Evolutionary conservation across 257 asterid species (phyloP).

Genomic region (Cynanchum wilfordii): DNA sequence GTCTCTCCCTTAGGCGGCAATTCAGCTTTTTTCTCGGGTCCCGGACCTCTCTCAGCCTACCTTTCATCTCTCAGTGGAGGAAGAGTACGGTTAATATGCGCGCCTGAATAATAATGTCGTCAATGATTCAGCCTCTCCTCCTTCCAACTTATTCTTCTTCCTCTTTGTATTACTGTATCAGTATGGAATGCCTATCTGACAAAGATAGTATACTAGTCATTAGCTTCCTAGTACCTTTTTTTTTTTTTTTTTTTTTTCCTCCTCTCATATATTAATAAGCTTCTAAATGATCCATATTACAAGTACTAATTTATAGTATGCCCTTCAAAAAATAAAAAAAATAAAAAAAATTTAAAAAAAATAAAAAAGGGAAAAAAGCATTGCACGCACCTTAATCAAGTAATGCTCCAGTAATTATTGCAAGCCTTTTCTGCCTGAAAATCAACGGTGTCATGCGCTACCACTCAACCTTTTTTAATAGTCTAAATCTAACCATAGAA

Average conservation of each 20-base stretch:
- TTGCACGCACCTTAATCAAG: not conserved
- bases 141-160: not conserved
- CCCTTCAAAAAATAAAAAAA: too few relatives aligned
- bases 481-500: not conserved
- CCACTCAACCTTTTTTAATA: not conserved
- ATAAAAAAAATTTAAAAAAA: too few relatives aligned
- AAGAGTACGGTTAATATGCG: conserved; percentile 29
- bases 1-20: conserved; percentile 44
- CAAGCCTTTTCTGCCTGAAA: not conserved
- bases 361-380: not conserved
- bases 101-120: conserved; percentile 29
- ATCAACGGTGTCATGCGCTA: not conserved
- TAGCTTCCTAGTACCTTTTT: not conserved
- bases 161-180: not conserved
- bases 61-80: conserved; percentile 28
- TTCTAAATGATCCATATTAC: not conserved
- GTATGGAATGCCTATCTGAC: not conserved
- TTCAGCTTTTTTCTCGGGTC: conserved; percentile 34
- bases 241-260: too few relatives aligned
- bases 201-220: not conserved
- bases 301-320: not conserved
- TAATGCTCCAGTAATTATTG: not conserved
- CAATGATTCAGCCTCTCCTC: conserved; percentile 32
- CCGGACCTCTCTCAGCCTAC: conserved; percentile 14
- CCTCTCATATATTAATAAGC: not conserved